phyloP scores from a whole-genome alignment of 768 basidiomycete genomes.

The Tricholoma sp. region DNA sequence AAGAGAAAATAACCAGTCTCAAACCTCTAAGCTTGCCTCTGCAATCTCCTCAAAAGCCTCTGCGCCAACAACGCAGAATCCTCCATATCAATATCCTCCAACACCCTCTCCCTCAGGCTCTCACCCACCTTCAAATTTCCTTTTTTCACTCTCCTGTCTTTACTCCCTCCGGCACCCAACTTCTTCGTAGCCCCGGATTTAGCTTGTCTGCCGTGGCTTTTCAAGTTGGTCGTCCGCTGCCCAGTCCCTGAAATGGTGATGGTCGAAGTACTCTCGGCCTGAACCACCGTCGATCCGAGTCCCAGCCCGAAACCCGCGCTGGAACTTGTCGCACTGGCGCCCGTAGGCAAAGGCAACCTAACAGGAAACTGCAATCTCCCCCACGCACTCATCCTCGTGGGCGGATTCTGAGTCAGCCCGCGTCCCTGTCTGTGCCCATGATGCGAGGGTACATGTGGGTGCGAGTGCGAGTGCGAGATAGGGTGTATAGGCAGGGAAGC shows the following conservation, averaged over 20 bases:
- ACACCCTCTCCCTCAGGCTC: background rate
- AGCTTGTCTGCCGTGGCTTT: too few relatives aligned
- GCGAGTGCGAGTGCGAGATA: background rate
- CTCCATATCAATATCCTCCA: background rate
- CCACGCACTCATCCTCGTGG: conserved; percentile 2
- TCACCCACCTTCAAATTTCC: background rate
- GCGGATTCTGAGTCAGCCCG: too few relatives aligned
- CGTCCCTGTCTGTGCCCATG: too few relatives aligned
- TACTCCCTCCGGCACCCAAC: too few relatives aligned
- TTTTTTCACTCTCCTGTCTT: background rate
- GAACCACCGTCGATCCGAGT: too few relatives aligned
- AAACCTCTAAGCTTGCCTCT: background rate
- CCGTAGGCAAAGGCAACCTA: background rate
- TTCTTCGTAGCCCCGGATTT: too few relatives aligned
- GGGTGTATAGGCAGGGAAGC: background rate
- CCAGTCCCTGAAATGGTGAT: too few relatives aligned
- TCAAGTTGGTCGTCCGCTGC: too few relatives aligned
- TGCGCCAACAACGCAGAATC: conserved; percentile 1
- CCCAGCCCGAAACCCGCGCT: too few relatives aligned
- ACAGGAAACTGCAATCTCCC: background rate
- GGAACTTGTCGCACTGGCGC: background rate
- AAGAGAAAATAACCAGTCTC: background rate
- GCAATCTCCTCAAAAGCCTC: conserved; percentile 1
- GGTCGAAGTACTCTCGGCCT: too few relatives aligned
- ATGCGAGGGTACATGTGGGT: background rate